Conservation (phyloP, 2,329 filamentous ascomycete species). For the Madurella mycetomatis region DNA sequence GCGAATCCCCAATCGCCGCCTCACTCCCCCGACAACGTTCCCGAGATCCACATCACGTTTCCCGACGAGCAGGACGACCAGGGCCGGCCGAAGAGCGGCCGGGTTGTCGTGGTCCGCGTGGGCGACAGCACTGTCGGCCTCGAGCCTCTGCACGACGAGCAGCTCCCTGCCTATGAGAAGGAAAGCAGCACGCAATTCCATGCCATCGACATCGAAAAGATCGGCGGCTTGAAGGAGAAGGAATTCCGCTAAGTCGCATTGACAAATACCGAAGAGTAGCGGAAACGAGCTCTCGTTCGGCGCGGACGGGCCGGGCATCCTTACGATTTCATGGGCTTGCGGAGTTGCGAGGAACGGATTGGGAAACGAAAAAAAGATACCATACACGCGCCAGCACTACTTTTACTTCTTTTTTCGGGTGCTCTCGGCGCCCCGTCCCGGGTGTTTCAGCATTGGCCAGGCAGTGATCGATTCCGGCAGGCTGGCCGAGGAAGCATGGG, state of each 20-base stretch:
- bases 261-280: neutral
- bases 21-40: slow-evolving; percentile 74
- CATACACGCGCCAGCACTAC: slow-evolving; percentile 11
- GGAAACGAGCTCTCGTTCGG: neutral
- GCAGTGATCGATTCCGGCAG: neutral
- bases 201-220: slow-evolving; percentile 88
- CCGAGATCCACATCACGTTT: slow-evolving; percentile 97
- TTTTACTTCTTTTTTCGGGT: slow-evolving; percentile 9
- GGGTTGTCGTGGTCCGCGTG: slow-evolving; percentile 86
- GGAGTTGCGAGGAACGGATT: slow-evolving; percentile 17
- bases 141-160: slow-evolving; percentile 76
- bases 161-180: slow-evolving; percentile 84
- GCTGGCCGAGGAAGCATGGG: neutral
- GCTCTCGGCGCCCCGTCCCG: neutral
- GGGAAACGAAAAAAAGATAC: slow-evolving; percentile 16
- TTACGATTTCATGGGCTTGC: slow-evolving; percentile 17
- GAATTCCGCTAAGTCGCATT: slow-evolving; percentile 35
- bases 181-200: slow-evolving; percentile 77
- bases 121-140: slow-evolving; percentile 84
- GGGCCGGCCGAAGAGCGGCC: slow-evolving; percentile 76
- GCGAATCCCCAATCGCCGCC: slow-evolving; percentile 71
- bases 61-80: slow-evolving; percentile 88
- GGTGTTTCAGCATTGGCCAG: neutral
- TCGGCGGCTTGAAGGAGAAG: slow-evolving; percentile 94
- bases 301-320: slow-evolving; percentile 7